phyloP scores from a whole-genome alignment of 441 rosid species.

The Populus hybrid region DNA sequence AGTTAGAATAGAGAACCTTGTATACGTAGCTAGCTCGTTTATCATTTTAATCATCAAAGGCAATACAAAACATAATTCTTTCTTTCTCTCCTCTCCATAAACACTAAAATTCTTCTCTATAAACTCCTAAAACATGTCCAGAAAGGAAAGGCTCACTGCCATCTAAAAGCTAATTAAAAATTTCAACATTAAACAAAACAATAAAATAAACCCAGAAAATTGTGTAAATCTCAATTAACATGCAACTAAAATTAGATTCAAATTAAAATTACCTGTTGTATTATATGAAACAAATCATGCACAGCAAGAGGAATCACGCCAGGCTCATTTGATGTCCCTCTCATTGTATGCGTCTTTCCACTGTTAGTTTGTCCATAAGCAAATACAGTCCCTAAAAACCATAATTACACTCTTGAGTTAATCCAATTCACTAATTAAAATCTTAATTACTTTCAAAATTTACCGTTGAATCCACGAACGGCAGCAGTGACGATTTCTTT shows the following conservation, averaged over 20 bases:
- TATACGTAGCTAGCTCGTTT: no score
- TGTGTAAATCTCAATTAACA: background rate
- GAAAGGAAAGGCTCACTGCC: background rate
- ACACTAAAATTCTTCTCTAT: no score
- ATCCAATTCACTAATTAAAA: no score
- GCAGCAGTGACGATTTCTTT: constrained; percentile 77
- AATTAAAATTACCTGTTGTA: constrained; percentile 52
- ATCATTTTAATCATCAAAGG: background rate
- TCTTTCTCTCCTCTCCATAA: no score
- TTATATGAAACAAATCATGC: constrained; percentile 56
- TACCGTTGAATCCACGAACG: constrained; percentile 88
- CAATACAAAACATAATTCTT: background rate
- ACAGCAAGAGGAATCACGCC: constrained; percentile 93
- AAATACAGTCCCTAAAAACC: constrained; percentile 74
- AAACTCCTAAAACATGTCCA: background rate
- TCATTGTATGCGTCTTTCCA: constrained; percentile 96
- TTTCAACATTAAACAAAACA: background rate
- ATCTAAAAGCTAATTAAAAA: background rate
- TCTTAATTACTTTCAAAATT: background rate
- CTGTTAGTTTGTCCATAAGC: constrained; percentile 97
- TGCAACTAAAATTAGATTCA: background rate
- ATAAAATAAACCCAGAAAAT: background rate
- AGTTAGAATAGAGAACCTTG: no score
- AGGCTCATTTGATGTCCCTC: constrained; percentile 71
- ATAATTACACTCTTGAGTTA: background rate